Percentiles rank a stretch among this genome's conserved stretches.
Evolutionary conservation across 2,329 filamentous ascomycete genomes (phyloP).

Genomic region (Beauveria sp.): DNA sequence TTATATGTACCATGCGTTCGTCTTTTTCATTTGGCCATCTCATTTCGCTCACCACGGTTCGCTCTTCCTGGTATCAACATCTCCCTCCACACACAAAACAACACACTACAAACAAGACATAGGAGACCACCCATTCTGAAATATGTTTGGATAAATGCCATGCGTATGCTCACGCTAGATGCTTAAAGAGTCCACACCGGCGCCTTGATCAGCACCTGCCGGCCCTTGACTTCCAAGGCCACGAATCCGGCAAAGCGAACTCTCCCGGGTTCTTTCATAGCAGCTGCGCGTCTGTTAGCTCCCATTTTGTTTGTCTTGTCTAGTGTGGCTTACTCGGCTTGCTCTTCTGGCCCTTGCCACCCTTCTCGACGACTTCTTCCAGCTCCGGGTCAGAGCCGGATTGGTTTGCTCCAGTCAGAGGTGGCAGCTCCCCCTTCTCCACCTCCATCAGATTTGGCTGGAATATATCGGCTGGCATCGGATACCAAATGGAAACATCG

Average conservation of each 20-base stretch:
- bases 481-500: constrained; percentile 83
- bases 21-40: background rate
- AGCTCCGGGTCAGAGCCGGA: constrained; percentile 25
- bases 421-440: constrained; percentile 62
- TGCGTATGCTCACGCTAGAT: constrained; percentile 4
- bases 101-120: background rate
- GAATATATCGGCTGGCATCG: constrained; percentile 66
- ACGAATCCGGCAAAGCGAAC: constrained; percentile 72
- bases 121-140: background rate
- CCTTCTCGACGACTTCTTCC: constrained; percentile 34
- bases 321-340: constrained; percentile 28
- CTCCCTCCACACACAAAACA: background rate
- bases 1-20: background rate
- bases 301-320: constrained; percentile 1
- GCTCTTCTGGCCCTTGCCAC: constrained; percentile 36
- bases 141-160: constrained; percentile 1
- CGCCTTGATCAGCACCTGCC: constrained; percentile 68
- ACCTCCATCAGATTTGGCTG: constrained; percentile 75
- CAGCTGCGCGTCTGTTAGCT: constrained; percentile 26
- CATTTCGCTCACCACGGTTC: background rate
- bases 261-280: constrained; percentile 42
- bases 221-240: constrained; percentile 65
- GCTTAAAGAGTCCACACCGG: constrained; percentile 57
- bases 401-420: constrained; percentile 42
- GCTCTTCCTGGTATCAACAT: constrained; percentile 7